These are phyloP conservation scores for Cytospora piceae DNA, from an alignment of 2,329 filamentous ascomycete species.

Conservation along the genomic window DNA sequence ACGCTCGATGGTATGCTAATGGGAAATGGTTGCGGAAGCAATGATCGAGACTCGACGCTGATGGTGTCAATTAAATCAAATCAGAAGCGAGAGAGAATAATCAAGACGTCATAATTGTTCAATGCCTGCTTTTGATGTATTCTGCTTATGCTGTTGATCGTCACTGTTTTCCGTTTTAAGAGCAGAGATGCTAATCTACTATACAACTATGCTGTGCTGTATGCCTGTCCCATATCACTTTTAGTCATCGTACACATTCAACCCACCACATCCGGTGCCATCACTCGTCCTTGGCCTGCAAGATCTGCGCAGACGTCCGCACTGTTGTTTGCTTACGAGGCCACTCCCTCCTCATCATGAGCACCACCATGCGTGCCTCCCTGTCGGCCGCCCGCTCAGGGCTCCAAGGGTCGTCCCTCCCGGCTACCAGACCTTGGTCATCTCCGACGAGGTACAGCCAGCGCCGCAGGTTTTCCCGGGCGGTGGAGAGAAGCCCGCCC, in stretches of 20 bases:
- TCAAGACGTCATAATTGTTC: background rate
- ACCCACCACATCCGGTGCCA: background rate
- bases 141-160: background rate
- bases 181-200: background rate
- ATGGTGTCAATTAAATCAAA: background rate
- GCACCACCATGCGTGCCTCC: slow-evolving; percentile 12
- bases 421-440: background rate
- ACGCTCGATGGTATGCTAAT: background rate
- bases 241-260: background rate
- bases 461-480: slow-evolving; percentile 50
- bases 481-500: slow-evolving; percentile 12
- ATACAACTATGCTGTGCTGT: background rate
- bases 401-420: slow-evolving; percentile 1
- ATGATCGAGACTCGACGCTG: background rate
- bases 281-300: background rate
- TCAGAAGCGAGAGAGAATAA: background rate
- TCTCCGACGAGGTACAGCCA: slow-evolving; percentile 52
- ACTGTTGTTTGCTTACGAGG: background rate
- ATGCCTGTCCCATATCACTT: background rate
- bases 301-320: background rate
- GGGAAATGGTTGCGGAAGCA: background rate
- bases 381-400: slow-evolving; percentile 1
- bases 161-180: background rate
- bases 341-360: slow-evolving; percentile 8
- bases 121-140: background rate